Evolutionary conservation across 495 filamentous ascomycete genomes (phyloP), one percentile per base, ranked within the genome.

Genomic region (Immersiella caudata): DNA sequence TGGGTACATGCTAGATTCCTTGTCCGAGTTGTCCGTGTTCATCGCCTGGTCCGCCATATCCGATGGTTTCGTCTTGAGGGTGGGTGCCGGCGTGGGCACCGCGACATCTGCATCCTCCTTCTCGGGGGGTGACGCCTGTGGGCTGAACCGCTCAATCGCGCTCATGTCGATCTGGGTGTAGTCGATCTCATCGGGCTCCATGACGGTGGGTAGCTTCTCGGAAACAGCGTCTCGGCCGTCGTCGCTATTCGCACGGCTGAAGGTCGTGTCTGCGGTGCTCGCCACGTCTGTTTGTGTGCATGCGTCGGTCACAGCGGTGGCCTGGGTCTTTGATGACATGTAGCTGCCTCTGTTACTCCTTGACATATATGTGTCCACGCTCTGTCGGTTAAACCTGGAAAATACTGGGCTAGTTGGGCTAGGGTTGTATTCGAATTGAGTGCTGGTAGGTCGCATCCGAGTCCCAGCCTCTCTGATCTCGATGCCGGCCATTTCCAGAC

Each of bases 381-480:
- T 94, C 71, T 85, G 86, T 62, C 90, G 87, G 58, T 84, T 79
- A 71, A 89, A 93, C 62, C 84, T 86, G 25, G 79, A 77, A 74
- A 85, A 94, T n/a, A 92, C 80, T 7, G 93, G 92, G 75, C 92
- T 95, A 27, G 83, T 86, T 0, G 91, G 89, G 56, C 83, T 88
- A 21, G 92, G 92, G 66, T 87, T 86, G 80, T 89, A 96, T 73
- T 93, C 90, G 76, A 97, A 96, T 65, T 87, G 85, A 22, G 90
- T 91, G 76, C 85, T 89, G 33, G 82, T 84, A 20, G 93, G 90
- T 46, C 91, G 82, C 22, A 81, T 76, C 52, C 85, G 85, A 1
- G 90, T 89, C 21, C 92, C 92, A 18, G 93, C 93, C 81, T 96
- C 93, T 54, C 90, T 85, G 70, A 97, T 94, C 71, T 93, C 90